These are phyloP conservation scores for Talaromyces nanjingensis DNA, from an alignment of 495 filamentous ascomycete species.

Conservation along the genomic window DNA sequence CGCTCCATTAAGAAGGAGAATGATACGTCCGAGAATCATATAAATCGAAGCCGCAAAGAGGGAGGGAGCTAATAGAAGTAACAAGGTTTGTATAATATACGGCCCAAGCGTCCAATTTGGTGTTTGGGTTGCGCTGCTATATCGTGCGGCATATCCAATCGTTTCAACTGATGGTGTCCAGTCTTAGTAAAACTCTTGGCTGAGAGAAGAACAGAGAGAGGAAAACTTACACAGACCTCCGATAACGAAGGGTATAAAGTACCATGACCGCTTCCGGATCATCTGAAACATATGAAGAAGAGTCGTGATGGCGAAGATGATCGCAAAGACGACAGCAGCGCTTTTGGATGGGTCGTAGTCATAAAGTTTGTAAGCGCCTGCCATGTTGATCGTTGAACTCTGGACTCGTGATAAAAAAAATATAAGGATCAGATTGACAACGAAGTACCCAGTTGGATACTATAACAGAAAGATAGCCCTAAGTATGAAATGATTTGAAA, in stretches of 20 bases:
- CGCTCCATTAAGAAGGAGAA: slow-evolving; percentile 39
- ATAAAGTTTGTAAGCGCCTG: slow-evolving; percentile 10
- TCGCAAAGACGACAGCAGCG: slow-evolving; percentile 41
- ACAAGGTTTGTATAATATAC: slow-evolving; percentile 30
- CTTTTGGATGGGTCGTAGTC: slow-evolving; percentile 37
- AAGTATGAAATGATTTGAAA: background rate
- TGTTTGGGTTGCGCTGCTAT: slow-evolving; percentile 23
- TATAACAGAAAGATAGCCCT: background rate
- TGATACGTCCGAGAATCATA: slow-evolving; percentile 51
- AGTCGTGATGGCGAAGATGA: slow-evolving; percentile 43
- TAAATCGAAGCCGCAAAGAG: slow-evolving; percentile 51
- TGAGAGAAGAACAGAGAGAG: background rate
- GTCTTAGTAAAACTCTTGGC: background rate
- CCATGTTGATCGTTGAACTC: slow-evolving; percentile 3
- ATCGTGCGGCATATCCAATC: slow-evolving; percentile 49
- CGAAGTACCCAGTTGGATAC: background rate
- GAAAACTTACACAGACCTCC: slow-evolving; percentile 47
- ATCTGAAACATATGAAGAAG: slow-evolving; percentile 43
- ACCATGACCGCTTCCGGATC: slow-evolving; percentile 45
- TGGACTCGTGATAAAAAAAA: too few species aligned
- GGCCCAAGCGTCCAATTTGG: slow-evolving; percentile 19
- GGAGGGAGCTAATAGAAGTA: slow-evolving; percentile 20
- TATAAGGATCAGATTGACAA: background rate
- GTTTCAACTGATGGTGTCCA: slow-evolving; percentile 39
- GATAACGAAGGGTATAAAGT: slow-evolving; percentile 52